phyloP scores from a whole-genome alignment of 2,329 filamentous ascomycete genomes.

The Fusarium sp. region DNA sequence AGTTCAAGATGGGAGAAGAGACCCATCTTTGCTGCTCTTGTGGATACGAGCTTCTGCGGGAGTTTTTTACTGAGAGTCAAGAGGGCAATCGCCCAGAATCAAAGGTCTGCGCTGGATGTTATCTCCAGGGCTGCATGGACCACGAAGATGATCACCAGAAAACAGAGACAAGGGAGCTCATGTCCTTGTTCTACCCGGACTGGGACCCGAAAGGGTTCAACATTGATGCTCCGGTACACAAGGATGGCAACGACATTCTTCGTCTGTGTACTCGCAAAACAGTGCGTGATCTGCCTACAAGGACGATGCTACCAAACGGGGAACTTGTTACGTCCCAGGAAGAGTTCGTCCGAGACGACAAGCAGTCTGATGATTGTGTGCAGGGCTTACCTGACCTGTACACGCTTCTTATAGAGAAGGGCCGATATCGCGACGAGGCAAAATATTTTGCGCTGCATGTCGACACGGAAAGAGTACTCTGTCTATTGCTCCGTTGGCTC shows the following conservation, averaged over 20 bases:
- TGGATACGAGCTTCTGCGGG: conserved; percentile 51
- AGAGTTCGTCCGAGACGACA: conserved; percentile 47
- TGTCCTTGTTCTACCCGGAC: conserved; percentile 46
- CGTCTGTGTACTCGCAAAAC: conserved; percentile 33
- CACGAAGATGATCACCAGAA: conserved; percentile 50
- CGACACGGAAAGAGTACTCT: conserved; percentile 39
- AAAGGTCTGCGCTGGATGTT: conserved; percentile 40
- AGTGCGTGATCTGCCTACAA: conserved; percentile 14
- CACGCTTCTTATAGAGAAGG: conserved; percentile 6
- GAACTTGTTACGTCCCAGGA: conserved; percentile 2
- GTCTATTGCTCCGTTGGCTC: background rate
- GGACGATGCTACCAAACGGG: conserved; percentile 31
- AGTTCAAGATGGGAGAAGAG: background rate
- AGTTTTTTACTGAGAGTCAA: conserved; percentile 46
- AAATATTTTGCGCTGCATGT: conserved; percentile 30
- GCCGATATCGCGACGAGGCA: background rate
- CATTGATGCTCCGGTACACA: conserved; percentile 49
- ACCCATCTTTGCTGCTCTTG: conserved; percentile 53
- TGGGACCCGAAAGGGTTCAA: conserved; percentile 50
- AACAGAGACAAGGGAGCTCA: conserved; percentile 18
- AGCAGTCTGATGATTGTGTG: conserved; percentile 49
- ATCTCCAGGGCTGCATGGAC: conserved; percentile 50
- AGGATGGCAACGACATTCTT: conserved; percentile 37
- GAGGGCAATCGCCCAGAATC: conserved; percentile 10
- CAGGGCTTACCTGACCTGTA: conserved; percentile 48